These are phyloP conservation scores for Cubamyces sp. DNA, from an alignment of 768 basidiomycete genomes.

Conservation along the genomic window DNA sequence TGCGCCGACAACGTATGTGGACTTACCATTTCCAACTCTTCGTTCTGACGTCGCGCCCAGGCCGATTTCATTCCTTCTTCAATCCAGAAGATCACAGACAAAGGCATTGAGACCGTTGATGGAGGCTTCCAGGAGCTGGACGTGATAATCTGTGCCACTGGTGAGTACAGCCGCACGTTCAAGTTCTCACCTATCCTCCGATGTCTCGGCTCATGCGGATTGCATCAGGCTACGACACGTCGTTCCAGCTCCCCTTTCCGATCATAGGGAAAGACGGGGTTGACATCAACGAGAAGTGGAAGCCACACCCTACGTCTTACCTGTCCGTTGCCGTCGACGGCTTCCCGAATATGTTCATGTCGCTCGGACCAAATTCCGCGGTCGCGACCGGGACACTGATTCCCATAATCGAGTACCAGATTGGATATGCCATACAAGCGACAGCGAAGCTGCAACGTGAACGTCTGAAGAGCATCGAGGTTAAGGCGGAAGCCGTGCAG, in stretches of 20 bases:
- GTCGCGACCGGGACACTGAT: slow-evolving; percentile 60
- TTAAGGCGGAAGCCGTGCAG: slow-evolving; percentile 58
- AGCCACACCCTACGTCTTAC: slow-evolving; percentile 60
- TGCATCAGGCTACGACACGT: slow-evolving; percentile 54
- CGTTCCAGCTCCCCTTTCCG: slow-evolving; percentile 50
- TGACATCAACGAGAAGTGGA: slow-evolving; percentile 56
- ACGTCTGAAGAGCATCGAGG: slow-evolving; percentile 62
- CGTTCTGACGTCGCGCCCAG: slow-evolving; percentile 30
- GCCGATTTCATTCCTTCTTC: slow-evolving; percentile 54
- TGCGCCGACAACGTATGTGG: slow-evolving; percentile 59
- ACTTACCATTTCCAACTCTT: not conserved
- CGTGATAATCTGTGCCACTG: slow-evolving; percentile 66
- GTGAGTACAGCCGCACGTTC: too few species aligned
- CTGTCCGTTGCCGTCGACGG: slow-evolving; percentile 62
- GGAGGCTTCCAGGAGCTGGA: slow-evolving; percentile 59
- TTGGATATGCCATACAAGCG: slow-evolving; percentile 58
- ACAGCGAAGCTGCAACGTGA: slow-evolving; percentile 66
- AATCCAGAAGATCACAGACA: slow-evolving; percentile 55
- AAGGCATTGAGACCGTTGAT: slow-evolving; percentile 60
- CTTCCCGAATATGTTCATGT: slow-evolving; percentile 70
- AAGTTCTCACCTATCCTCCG: too few species aligned
- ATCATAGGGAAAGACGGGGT: slow-evolving; percentile 58
- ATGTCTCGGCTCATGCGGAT: too few species aligned
- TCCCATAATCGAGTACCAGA: slow-evolving; percentile 56
- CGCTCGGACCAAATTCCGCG: slow-evolving; percentile 58